These are phyloP conservation scores for Gloeostereum incarnatum DNA, from an alignment of 768 basidiomycete species.

Conservation along the genomic window DNA sequence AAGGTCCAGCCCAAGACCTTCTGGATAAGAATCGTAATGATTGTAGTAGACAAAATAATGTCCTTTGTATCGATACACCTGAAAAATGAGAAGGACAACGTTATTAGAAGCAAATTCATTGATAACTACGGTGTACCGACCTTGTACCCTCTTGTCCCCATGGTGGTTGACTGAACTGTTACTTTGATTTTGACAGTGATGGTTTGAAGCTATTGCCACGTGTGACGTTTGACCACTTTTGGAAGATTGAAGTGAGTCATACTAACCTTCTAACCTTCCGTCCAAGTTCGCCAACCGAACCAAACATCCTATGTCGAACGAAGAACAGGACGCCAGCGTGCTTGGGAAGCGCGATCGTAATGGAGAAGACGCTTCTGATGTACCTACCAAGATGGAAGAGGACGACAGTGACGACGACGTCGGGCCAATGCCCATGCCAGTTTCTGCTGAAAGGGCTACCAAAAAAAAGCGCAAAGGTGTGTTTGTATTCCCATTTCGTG, in stretches of 20 bases:
- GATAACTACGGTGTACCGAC: too few relatives aligned
- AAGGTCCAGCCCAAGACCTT: constrained; percentile 13
- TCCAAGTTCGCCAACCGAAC: too few relatives aligned
- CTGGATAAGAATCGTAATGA: constrained; percentile 13
- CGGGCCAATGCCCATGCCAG: constrained; percentile 83
- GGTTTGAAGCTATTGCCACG: too few relatives aligned
- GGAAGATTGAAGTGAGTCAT: too few relatives aligned
- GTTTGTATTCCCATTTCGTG: constrained; percentile 13
- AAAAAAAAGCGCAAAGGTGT: constrained; percentile 85
- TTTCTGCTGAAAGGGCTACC: constrained; percentile 24
- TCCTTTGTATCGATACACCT: constrained; percentile 14
- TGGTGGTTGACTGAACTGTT: too few relatives aligned
- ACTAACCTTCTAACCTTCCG: too few relatives aligned
- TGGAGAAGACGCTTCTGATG: constrained; percentile 23
- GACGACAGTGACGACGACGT: constrained; percentile 73
- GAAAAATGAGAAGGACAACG: too few relatives aligned
- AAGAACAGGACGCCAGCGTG: constrained; percentile 40
- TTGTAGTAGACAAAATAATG: constrained; percentile 12
- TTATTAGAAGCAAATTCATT: too few relatives aligned
- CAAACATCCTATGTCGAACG: constrained; percentile 26
- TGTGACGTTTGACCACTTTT: too few relatives aligned
- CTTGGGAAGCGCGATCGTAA: constrained; percentile 58
- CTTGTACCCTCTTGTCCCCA: too few relatives aligned
- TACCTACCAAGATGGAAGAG: too few relatives aligned
- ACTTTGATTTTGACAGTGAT: too few relatives aligned